Evolutionary conservation across 106 monocot species (phyloP).

Genomic region (Dendrobium huoshanense): DNA sequence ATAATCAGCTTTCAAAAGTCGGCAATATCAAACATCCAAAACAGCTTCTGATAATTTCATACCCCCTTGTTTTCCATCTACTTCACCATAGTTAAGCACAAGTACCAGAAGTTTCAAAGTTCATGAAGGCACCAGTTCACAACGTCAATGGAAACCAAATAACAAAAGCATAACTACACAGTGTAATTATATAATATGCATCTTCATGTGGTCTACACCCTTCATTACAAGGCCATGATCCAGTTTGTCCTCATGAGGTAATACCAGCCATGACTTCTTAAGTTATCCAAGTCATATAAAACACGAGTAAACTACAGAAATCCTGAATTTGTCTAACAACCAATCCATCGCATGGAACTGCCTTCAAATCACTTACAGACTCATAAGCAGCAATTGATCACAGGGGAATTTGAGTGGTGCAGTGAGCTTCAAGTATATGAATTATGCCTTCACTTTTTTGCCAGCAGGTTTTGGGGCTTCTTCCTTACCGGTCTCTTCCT

Average conservation of each 20-base stretch:
- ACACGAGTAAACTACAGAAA: background rate
- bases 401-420: background rate
- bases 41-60: too few species aligned
- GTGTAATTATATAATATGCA: conserved; percentile 1
- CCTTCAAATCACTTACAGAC: background rate
- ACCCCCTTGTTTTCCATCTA: too few species aligned
- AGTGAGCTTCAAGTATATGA: background rate
- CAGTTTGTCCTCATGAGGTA: too few species aligned
- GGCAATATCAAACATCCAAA: too few species aligned
- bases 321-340: background rate
- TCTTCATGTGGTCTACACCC: background rate
- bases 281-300: background rate
- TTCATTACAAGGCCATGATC: too few species aligned
- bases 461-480: conserved; percentile 3
- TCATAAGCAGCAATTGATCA: background rate
- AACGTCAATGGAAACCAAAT: background rate
- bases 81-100: too few species aligned
- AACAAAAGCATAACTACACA: background rate
- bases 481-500: conserved; percentile 25
- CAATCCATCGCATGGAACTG: background rate
- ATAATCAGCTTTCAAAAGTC: too few species aligned
- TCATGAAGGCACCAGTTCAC: too few species aligned
- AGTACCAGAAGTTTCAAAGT: too few species aligned
- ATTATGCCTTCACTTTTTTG: conserved; percentile 21
- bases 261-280: background rate